Evolutionary conservation across 129 eudicot species (phyloP), one percentile per base, ranked within the genome.

Genomic region (Chrysanthemum makinoi): DNA sequence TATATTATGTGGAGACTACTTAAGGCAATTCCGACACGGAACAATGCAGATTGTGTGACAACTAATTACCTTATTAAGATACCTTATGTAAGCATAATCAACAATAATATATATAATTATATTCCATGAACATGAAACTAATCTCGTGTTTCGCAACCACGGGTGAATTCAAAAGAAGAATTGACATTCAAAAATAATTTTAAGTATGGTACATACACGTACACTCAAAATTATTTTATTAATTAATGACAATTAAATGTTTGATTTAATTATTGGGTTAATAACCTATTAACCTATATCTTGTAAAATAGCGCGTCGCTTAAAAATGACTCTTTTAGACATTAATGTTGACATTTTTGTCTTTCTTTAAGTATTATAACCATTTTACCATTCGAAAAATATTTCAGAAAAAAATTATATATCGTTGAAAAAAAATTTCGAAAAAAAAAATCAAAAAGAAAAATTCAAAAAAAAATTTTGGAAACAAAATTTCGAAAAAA

Each of bases 1-100:
- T 47, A 62, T 46, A 72, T 54, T 64, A 72, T 73, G 79, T 76
- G 82, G 79, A 59, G 26, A 39, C 81, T 67, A 67, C 15, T 60
- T 83, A 75, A 51, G 77, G 74, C 39, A 75, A 75, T 49, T 57
- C 19, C 57, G 20, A 64, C 69, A 62, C 44, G 43, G 70, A 12
- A 65, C 16, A 60, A 72, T 58, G 14, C 64, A 65, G 74, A 75
- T 66, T 53, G 56, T 56, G 75, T 12, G 72, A 78, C 80, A 81
- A 61, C 67, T 78, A 81, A 81, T 78, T 75, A 65, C 72, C 80
- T 68, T 49, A 70, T 75, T n/a, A 49, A 43, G 68, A 46, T 70
- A 59, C 75, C 44, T 66, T 66, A 24, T 79, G 76, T 69, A 58
- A 77, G 77, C 77, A 62, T 66, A 76, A 65, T 52, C 46, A 39